Percentiles rank a stretch among this genome's conserved stretches.
Evolutionary conservation across 1,139 yeast species (phyloP).

Genomic region (Geotrichum restrictum): DNA sequence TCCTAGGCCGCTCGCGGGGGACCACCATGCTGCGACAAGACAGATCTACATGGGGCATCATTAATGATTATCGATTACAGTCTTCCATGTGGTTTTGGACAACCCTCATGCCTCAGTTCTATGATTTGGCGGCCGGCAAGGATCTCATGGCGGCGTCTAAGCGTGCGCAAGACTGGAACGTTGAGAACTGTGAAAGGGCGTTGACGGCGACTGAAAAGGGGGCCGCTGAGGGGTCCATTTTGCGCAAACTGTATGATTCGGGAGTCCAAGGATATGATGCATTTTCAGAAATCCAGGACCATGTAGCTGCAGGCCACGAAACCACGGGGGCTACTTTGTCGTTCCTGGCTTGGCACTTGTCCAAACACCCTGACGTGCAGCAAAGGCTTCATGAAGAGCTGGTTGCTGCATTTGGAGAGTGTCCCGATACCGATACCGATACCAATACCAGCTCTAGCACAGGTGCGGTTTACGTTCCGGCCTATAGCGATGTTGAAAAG

Average conservation of each 20-base stretch:
- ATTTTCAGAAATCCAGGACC: conserved; percentile 49
- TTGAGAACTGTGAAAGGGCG: conserved; percentile 41
- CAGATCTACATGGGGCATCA: conserved; percentile 30
- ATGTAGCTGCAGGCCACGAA: conserved; percentile 68
- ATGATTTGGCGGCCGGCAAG: conserved; percentile 49
- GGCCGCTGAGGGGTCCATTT: conserved; percentile 35
- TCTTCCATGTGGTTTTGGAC: conserved; percentile 70
- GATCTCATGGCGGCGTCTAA: conserved; percentile 42
- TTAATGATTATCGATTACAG: conserved; percentile 47
- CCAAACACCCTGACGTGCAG: conserved; percentile 50
- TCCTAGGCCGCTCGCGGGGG: conserved; percentile 48
- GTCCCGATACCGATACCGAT: conserved; percentile 13
- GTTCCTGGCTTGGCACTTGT: conserved; percentile 56
- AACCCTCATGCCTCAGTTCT: conserved; percentile 55
- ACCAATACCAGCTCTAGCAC: too few species aligned
- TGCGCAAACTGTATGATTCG: conserved; percentile 38
- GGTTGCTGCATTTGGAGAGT: conserved; percentile 25
- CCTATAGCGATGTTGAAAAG: conserved; percentile 44
- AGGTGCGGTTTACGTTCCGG: conserved; percentile 21
- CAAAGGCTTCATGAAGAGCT: conserved; percentile 46
- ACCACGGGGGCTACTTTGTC: conserved; percentile 68
- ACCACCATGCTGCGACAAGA: conserved; percentile 44
- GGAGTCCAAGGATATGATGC: conserved; percentile 37
- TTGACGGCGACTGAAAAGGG: conserved; percentile 13
- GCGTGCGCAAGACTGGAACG: conserved; percentile 51